These are phyloP conservation scores for Trichoderma sp. DNA, from an alignment of 2,329 filamentous ascomycete genomes.

Conservation along the genomic window DNA sequence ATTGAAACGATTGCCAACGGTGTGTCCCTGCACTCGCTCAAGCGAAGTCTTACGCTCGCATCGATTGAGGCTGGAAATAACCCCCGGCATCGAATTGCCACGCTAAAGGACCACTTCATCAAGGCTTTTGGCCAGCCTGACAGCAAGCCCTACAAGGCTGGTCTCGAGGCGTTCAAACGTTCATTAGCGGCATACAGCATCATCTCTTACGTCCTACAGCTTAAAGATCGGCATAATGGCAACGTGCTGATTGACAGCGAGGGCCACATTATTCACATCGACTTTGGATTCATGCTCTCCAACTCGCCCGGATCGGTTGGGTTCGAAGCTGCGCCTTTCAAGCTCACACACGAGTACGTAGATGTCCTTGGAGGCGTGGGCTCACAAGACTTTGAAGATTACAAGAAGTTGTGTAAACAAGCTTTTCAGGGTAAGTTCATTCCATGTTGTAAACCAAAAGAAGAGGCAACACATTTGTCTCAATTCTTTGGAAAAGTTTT, in stretches of 20 bases:
- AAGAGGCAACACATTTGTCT: no score
- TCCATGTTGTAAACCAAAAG: neutral
- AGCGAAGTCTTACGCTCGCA: slow-evolving; percentile 75
- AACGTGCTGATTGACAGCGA: slow-evolving; percentile 84
- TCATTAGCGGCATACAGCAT: slow-evolving; percentile 85
- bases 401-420: slow-evolving; percentile 77
- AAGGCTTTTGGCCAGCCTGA: slow-evolving; percentile 74
- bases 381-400: slow-evolving; percentile 68
- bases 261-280: slow-evolving; percentile 84
- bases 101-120: slow-evolving; percentile 76
- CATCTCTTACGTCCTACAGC: slow-evolving; percentile 78
- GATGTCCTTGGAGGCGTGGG: slow-evolving; percentile 75
- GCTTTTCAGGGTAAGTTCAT: slow-evolving; percentile 69
- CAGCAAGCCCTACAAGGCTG: slow-evolving; percentile 66
- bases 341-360: slow-evolving; percentile 81
- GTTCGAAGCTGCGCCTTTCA: slow-evolving; percentile 84
- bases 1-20: slow-evolving; percentile 89
- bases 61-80: slow-evolving; percentile 71
- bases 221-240: slow-evolving; percentile 84
- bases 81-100: slow-evolving; percentile 72
- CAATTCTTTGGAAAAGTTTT: no score
- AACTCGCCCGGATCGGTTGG: slow-evolving; percentile 82
- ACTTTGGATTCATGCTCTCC: slow-evolving; percentile 87
- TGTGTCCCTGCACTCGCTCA: slow-evolving; percentile 81
- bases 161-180: slow-evolving; percentile 74